These are phyloP conservation scores for Hypoxylon sp. DNA, from an alignment of 2,329 filamentous ascomycete species.

Conservation along the genomic window DNA sequence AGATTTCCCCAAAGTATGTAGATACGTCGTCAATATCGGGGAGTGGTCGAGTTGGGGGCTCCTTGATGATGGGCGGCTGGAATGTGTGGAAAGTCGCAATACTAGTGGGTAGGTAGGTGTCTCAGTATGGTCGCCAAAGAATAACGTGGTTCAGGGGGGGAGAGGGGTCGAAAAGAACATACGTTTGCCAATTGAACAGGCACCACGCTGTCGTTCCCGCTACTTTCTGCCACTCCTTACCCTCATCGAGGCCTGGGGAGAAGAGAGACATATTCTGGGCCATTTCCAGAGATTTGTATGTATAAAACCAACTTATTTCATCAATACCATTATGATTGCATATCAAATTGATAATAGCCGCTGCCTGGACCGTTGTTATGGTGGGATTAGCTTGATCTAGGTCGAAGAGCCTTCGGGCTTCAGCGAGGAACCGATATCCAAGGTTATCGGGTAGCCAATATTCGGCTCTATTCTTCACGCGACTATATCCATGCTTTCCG, in stretches of 20 bases:
- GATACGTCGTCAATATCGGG: constrained; percentile 50
- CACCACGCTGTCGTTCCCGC: constrained; percentile 56
- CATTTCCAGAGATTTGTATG: constrained; percentile 44
- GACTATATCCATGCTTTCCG: constrained; percentile 52
- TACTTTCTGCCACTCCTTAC: constrained; percentile 39
- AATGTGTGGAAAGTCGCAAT: constrained; percentile 47
- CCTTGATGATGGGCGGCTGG: constrained; percentile 50
- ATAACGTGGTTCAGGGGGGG: not conserved
- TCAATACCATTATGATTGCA: constrained; percentile 52
- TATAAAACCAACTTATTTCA: constrained; percentile 47
- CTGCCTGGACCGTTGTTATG: constrained; percentile 57
- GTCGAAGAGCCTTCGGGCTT: constrained; percentile 59
- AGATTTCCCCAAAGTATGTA: constrained; percentile 57
- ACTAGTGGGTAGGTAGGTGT: constrained; percentile 16
- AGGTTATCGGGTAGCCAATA: constrained; percentile 58
- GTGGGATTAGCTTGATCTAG: constrained; percentile 49
- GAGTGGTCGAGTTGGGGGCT: constrained; percentile 53
- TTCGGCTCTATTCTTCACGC: constrained; percentile 52
- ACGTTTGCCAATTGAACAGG: constrained; percentile 56
- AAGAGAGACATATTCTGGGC: constrained; percentile 49
- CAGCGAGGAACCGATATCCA: constrained; percentile 57
- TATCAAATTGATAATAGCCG: constrained; percentile 53
- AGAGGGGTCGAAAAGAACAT: constrained; percentile 18
- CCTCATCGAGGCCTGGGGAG: constrained; percentile 31
- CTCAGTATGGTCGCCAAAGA: constrained; percentile 27